Percentiles rank a stretch among this genome's conserved stretches.
These are phyloP conservation scores for Hypoxylon sp. DNA, from an alignment of 2,329 filamentous ascomycete genomes.

Conservation along the genomic window DNA sequence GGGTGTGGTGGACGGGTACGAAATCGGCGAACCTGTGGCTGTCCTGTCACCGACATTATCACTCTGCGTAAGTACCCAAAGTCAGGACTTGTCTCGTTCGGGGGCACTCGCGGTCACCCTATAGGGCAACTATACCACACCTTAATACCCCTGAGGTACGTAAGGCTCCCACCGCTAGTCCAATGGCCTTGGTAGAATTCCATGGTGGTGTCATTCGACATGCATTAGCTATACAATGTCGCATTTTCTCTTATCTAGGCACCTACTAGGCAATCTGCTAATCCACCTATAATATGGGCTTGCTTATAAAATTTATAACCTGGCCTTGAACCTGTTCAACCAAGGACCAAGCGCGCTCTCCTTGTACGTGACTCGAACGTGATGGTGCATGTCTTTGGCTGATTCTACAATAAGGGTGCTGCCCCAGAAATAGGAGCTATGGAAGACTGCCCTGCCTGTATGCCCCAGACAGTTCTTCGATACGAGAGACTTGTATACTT, in stretches of 20 bases:
- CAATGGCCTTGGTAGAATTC: not conserved
- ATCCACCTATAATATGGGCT: not conserved
- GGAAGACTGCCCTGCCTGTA: not conserved
- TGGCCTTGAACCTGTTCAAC: not conserved
- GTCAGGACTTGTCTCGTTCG: not conserved
- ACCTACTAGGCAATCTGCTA: too few species aligned
- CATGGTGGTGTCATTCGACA: not conserved
- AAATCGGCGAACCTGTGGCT: not conserved
- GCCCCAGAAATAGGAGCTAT: not conserved
- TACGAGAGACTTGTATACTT: not conserved
- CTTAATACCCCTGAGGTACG: not conserved
- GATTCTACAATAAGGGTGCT: not conserved
- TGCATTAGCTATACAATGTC: not conserved
- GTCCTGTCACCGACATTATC: slow-evolving; percentile 9
- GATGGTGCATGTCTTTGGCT: not conserved
- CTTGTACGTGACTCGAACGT: not conserved
- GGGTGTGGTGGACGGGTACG: slow-evolving; percentile 2
- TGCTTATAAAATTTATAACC: not conserved
- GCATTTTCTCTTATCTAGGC: not conserved
- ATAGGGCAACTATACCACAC: not conserved
- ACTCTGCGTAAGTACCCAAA: slow-evolving; percentile 4
- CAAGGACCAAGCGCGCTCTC: not conserved
- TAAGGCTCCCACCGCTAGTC: not conserved
- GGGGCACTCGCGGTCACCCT: not conserved
- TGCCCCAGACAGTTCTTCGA: not conserved